Base-by-base conservation (phyloP, 805 yeast genomes). In the Yarrowia deformans region DNA sequence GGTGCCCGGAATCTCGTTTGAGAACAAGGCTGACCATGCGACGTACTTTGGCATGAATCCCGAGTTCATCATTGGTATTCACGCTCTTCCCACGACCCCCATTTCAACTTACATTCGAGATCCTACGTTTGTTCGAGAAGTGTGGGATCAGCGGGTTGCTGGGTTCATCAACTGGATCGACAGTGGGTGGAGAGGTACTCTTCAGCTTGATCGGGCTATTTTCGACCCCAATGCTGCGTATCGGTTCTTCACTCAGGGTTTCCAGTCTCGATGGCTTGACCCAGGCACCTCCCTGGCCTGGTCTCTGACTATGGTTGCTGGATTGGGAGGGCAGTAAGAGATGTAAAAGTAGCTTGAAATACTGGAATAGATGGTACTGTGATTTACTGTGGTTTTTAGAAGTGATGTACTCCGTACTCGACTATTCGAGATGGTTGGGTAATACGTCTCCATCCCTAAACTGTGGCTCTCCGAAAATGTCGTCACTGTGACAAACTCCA, bases 281-380 rank as follows among this genome's bases (percentile, higher is more conserved):
- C 85, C 86, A 69, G 98, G 98, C 0, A 93, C 91, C 84, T 88
- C 95, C 18, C 80, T 88, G 69, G 89, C 97, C 0, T 93, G 97
- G 97, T 87, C 93, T 12, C 80, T 93, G 70, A 87, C 97, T 0
- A 91, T 85, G 73, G 82, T 90, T 58, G 97, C 76, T 6, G 73
- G 73, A 1, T 70, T 74, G 13, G 68, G 68, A 3, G 58, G 63
- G 14, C 60, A 23, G 19, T 54, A 42, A 40, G 16, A 54, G 37
- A 37, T 8, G 37, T 37, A 18, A n/a, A 52, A n/a, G 14, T 9
- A 23, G 29, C n/a, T n/a, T n/a, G n/a, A n/a, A 23, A 23, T 2
- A 52, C 5, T 52, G 37, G 34, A 49, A 52, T 37, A 35, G 18
- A 16, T 16, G n/a, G 16, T 10, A 50, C 52, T 48, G 52, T 48